Base-by-base conservation (phyloP, 257 asterid species). In the Scutellaria barbata region DNA sequence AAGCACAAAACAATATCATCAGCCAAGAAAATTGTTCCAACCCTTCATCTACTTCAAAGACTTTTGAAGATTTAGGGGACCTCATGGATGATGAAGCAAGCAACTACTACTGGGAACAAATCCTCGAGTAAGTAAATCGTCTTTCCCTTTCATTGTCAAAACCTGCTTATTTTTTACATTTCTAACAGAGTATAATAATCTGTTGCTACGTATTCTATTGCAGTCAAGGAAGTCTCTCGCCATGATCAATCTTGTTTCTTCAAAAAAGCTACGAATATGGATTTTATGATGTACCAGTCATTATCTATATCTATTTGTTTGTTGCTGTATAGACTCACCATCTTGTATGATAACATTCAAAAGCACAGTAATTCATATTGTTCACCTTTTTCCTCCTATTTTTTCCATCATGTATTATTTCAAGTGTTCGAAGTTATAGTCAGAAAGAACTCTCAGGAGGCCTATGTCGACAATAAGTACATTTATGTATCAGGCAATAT, bases 101-200 rank as follows among this genome's bases (percentile, higher is more conserved):
- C 46, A 74, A 69, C 81, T 63, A 65, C 48, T 73, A 57, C 75
- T 80, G 81, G 84, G 74, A 74, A 69, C 81, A 80, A 71, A 63
- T 80, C 54, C 58, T 73, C 5, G 58, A 80, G 85, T 76, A 76
- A 63, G 75, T 76, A 51, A 42, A 17, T 8, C 43, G 7, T 16
- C 52, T 45, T 39, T 18, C 48, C 39, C 52, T 7, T 66, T 39
- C 56, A 39, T 12, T 46, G 62, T 48, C 13, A 43, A 69, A 69
- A 43, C 16, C 37, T 8, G 17, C 66, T 41, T 17, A 6, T 5
- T 52, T 58, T 13, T 10, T 37, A 35, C 48, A 43, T 66, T 58
- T 13, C 18, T 57, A 59, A 51, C 69, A 58, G 12, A 37, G 33
- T 13, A 33, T 39, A 14, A 61, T 61, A 8, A 68, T n/a, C 35